These are phyloP conservation scores for Aspergillus olivimuriae DNA, from an alignment of 495 filamentous ascomycete genomes.

Conservation along the genomic window DNA sequence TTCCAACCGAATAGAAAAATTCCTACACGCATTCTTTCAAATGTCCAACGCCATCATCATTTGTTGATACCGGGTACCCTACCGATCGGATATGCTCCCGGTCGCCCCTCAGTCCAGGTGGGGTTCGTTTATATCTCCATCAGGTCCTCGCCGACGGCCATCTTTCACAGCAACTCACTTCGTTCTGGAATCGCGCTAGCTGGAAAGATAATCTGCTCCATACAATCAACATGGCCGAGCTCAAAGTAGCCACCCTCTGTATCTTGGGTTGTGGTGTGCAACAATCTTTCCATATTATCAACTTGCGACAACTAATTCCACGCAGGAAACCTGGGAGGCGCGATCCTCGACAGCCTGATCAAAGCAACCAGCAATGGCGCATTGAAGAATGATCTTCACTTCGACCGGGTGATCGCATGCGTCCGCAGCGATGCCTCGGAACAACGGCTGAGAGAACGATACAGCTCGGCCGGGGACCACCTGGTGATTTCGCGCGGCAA, in stretches of 20 bases:
- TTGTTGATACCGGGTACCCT: background rate
- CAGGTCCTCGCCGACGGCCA: too few species aligned
- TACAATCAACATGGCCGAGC: slow-evolving; percentile 1
- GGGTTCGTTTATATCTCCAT: background rate
- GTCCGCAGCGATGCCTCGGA: slow-evolving; percentile 23
- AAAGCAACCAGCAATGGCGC: slow-evolving; percentile 1
- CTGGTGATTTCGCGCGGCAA: slow-evolving; percentile 12
- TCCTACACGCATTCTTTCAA: too few species aligned
- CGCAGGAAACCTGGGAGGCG: slow-evolving; percentile 32
- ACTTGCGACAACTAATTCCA: background rate
- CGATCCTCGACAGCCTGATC: slow-evolving; percentile 29
- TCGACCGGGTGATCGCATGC: slow-evolving; percentile 26
- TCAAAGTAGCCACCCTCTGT: slow-evolving; percentile 19
- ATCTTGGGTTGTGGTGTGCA: slow-evolving; percentile 33
- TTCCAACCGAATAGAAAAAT: too few species aligned
- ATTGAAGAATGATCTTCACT: slow-evolving; percentile 8
- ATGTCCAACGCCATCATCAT: too few species aligned
- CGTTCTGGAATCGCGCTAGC: background rate
- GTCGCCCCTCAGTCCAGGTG: background rate
- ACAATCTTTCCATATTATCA: background rate
- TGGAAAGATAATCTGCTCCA: too few species aligned
- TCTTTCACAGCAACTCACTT: background rate
- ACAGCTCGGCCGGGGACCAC: slow-evolving; percentile 8
- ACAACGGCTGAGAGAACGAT: slow-evolving; percentile 5
- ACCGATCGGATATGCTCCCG: too few species aligned